Evolutionary conservation across 1,139 yeast genomes (phyloP), one percentile per base, ranked within the genome.

Genomic region (Yamadazyma membranifaciens): DNA sequence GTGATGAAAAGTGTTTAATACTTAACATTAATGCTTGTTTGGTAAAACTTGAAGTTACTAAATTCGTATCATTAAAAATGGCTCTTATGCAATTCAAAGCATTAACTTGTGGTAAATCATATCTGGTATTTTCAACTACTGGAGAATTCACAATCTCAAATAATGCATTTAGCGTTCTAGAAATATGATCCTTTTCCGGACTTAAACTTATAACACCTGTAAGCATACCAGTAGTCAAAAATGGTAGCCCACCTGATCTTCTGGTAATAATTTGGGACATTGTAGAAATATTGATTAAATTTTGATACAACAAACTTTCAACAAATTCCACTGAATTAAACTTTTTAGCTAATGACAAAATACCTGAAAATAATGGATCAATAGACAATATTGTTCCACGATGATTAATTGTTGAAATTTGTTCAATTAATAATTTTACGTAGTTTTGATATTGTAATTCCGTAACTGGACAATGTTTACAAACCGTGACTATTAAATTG

Each of bases 191-290:
- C 9, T 9, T 20, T 22, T 33, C 28, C 4, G 35, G 25, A 12
- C n/a, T 11, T 9, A 17, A 15, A 36, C 2, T 41, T 33, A 9
- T 59, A 54, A 7, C 64, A 66, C 91, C 81, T 2, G 81, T 69
- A 14, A 89, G 65, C 13, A 87, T 75, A 0, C 87, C 94, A 1
- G 92, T 78, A 12, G 91, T 70, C 38, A 91, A 65, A 51, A 68
- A 83, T 1, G 98, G 98, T 16, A 92, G 61, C 0, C 98, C 97
- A 2, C 96, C 98, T 2, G 98, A 89, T 51, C 98, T 69, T 58
- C 98, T 75, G 0, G 95, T 86, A 39, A 91, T 83, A 39, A 74
- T 71, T 51, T 87, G 91, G 0, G 83, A 69, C 50, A 77, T 80
- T 1, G 69, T 65, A 47, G 75, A 74, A 29, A 89, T 71, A 24